Evolutionary conservation across 495 filamentous ascomycete genomes (phyloP).

Genomic region (Umbilicaria muhlenbergii): DNA sequence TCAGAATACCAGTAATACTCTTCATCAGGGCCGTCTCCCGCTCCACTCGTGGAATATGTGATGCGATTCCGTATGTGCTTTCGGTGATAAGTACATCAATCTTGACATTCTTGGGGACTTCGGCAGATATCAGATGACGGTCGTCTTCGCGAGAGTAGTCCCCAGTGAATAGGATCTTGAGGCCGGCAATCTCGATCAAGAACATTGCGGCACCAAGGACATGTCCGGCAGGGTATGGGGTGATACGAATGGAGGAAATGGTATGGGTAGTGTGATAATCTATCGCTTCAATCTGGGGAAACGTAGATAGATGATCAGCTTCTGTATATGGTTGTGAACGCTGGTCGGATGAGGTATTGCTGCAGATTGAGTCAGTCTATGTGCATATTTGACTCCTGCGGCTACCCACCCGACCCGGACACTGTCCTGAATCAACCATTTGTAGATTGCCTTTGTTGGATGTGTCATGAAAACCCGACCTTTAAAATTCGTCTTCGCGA

Average conservation of each 20-base stretch:
- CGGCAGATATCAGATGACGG: conserved; percentile 81
- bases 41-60: conserved; percentile 75
- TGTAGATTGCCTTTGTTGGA: conserved; percentile 97
- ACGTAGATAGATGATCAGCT: conserved; percentile 82
- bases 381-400: background rate
- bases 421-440: conserved; percentile 95
- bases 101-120: conserved; percentile 69
- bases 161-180: conserved; percentile 93
- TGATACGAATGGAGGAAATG: conserved; percentile 89
- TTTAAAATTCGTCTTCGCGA: conserved; percentile 94
- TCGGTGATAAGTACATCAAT: conserved; percentile 95
- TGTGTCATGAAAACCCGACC: conserved; percentile 98
- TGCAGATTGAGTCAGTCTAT: background rate
- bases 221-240: conserved; percentile 90
- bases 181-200: conserved; percentile 83
- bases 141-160: conserved; percentile 94
- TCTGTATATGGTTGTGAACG: conserved; percentile 79
- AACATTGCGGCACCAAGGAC: conserved; percentile 99
- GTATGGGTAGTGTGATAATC: conserved; percentile 97
- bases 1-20: conserved; percentile 74
- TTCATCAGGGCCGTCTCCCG: conserved; percentile 90
- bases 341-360: conserved; percentile 42
- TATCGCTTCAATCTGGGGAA: conserved; percentile 87
- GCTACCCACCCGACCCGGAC: conserved; percentile 55
- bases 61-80: conserved; percentile 88